Conservation (phyloP, 2,329 filamentous ascomycete genomes). For the Blastomyces parvus region DNA sequence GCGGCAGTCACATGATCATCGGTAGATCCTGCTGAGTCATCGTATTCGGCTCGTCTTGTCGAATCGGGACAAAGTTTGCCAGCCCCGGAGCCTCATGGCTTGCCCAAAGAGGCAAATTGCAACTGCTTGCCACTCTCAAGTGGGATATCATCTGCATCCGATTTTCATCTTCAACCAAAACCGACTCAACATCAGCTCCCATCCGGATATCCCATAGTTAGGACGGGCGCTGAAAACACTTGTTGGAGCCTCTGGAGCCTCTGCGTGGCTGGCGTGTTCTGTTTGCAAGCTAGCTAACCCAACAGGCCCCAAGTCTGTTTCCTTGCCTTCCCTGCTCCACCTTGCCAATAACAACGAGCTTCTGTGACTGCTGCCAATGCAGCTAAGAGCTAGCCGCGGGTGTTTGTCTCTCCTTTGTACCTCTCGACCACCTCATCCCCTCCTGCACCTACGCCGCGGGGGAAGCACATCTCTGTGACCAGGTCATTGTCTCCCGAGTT, state of each 20-base stretch:
- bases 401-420: slow-evolving; percentile 5
- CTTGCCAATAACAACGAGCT: slow-evolving; percentile 4
- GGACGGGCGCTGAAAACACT: not conserved
- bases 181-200: not conserved
- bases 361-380: slow-evolving; percentile 1
- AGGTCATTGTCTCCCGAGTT: not conserved
- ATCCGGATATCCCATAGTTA: not conserved
- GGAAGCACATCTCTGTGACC: not conserved
- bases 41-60: not conserved
- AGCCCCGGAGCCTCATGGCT: not conserved
- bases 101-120: slow-evolving; percentile 1
- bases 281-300: slow-evolving; percentile 3
- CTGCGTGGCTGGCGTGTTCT: not conserved
- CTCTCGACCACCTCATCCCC: slow-evolving; percentile 8
- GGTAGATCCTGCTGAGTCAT: not conserved
- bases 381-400: slow-evolving; percentile 3
- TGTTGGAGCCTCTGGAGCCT: not conserved
- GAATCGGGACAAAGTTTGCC: not conserved
- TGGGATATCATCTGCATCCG: not conserved
- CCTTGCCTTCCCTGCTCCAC: slow-evolving; percentile 4
- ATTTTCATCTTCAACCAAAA: not conserved
- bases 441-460: slow-evolving; percentile 5
- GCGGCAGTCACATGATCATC: not conserved
- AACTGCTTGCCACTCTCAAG: not conserved
- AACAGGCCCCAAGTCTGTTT: not conserved